These are phyloP conservation scores for Verticillium isaacii DNA, from an alignment of 2,329 filamentous ascomycete genomes.

Conservation along the genomic window DNA sequence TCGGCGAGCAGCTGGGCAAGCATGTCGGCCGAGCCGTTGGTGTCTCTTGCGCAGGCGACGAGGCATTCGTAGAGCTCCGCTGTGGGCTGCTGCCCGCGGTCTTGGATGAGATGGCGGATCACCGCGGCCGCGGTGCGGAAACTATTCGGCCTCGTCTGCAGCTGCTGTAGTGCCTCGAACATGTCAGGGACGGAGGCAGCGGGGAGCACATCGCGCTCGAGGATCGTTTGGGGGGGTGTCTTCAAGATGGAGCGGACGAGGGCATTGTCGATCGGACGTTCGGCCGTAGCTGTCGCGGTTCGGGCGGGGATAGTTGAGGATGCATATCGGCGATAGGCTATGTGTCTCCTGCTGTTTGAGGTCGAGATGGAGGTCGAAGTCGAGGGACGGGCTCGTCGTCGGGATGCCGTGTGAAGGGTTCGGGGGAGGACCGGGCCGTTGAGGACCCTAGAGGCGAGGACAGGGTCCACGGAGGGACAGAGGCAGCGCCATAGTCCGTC, in stretches of 20 bases:
- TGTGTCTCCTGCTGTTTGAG: not conserved
- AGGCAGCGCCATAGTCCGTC: slow-evolving; percentile 63
- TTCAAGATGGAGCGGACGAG: not conserved
- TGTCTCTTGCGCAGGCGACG: slow-evolving; percentile 65
- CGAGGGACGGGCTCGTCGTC: not conserved
- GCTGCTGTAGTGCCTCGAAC: slow-evolving; percentile 41
- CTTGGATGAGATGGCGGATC: slow-evolving; percentile 53
- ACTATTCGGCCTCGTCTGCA: slow-evolving; percentile 29
- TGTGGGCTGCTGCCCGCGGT: slow-evolving; percentile 51
- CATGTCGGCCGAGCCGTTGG: slow-evolving; percentile 61
- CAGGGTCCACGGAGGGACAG: slow-evolving; percentile 49
- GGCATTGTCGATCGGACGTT: slow-evolving; percentile 6
- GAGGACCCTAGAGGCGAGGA: slow-evolving; percentile 27
- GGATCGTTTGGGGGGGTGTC: slow-evolving; percentile 15
- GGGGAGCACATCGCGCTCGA: slow-evolving; percentile 10
- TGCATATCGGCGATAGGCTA: not conserved
- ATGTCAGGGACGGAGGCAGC: slow-evolving; percentile 29
- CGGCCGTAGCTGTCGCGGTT: not conserved
- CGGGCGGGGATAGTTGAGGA: not conserved
- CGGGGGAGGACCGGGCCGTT: slow-evolving; percentile 13
- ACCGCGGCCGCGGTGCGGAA: slow-evolving; percentile 36
- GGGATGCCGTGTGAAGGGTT: slow-evolving; percentile 3
- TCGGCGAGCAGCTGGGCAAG: slow-evolving; percentile 64
- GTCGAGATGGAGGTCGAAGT: not conserved
- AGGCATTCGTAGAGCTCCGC: slow-evolving; percentile 67